phyloP scores from a whole-genome alignment of 2,329 filamentous ascomycete genomes.

The Ilyonectria mors-panacis region DNA sequence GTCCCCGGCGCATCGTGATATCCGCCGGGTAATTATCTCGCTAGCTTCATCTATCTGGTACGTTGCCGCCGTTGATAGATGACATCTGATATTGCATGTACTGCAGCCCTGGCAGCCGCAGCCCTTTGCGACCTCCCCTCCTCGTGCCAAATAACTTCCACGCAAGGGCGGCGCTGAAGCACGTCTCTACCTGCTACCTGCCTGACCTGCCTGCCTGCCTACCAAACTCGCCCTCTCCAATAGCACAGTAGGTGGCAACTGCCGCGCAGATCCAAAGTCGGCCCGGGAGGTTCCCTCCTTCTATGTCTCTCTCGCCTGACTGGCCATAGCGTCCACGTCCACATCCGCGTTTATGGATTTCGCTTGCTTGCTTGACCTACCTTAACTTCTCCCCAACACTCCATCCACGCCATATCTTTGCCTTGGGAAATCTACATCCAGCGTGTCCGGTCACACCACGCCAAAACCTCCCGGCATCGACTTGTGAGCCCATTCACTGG shows the following conservation, averaged over 20 bases:
- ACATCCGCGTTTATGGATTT: constrained; percentile 14
- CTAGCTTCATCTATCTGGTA: constrained; percentile 19
- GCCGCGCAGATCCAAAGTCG: constrained; percentile 25
- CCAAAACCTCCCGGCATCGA: constrained; percentile 1
- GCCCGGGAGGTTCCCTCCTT: constrained; percentile 21
- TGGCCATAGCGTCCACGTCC: constrained; percentile 18
- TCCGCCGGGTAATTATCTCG: constrained; percentile 18
- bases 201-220: neutral
- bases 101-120: neutral
- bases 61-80: neutral
- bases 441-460: neutral
- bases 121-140: neutral
- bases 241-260: constrained; percentile 20
- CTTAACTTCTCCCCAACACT: constrained; percentile 15
- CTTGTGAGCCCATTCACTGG: neutral
- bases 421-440: neutral
- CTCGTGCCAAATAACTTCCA: neutral
- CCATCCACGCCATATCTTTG: constrained; percentile 4
- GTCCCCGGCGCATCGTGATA: constrained; percentile 14
- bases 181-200: neutral
- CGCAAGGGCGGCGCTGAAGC: constrained; percentile 1
- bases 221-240: neutral
- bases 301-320: constrained; percentile 20
- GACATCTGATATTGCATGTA: constrained; percentile 7
- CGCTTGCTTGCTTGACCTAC: constrained; percentile 11